Base-by-base conservation (phyloP, 352 stramenopile species). In the Elongisporangium anandrum region DNA sequence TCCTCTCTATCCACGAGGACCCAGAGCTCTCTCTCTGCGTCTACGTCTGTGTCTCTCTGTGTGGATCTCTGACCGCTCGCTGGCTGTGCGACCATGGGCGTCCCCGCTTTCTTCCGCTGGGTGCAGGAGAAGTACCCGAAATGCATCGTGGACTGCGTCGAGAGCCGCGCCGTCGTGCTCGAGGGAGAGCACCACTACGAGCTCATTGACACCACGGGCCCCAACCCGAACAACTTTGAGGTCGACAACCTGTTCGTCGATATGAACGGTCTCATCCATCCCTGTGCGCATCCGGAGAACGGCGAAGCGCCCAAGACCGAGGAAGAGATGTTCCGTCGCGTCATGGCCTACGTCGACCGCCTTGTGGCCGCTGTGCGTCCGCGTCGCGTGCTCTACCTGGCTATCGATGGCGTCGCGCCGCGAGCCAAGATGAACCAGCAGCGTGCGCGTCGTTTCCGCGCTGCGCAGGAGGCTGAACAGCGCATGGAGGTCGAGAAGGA, bases 351-450 rank as follows among this genome's bases (percentile, higher is more conserved):
- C 63, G 86, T 99, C 13, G 97, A 99, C 75, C 89, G 97, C 20
- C 77, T 99, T 22, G 80, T 99, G 34, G 83, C 93, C 16, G 86
- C 90, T 21, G 94, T 99, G 49, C 85, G 97, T 21, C 98, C 97
- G 6, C 85, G 96, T 15, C 93, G 96, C 50, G 71, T 99, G 54
- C 79, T 99, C 20, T 99, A 99, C 73, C 72, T 99, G 59, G 97
- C 97, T 52, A 98, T 99, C 68, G 97, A 99, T 72, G 97, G 97
- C 21, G 97, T 99, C 8, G 97, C 97, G 16, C 97, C 97, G 22
- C 88, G 97, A 26, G 97, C 97, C 21, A 99, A 99, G 75, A 99
- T 99, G 97, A 99, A 99, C 79, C 97, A 99, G 73, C 98, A 99
- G 73, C 93, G 98, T 24, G 86, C 95, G 12, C 86, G 98, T 72